A percentile compares a stretch with the other conserved stretches of the same genome.
phyloP scores from a whole-genome alignment of 345 rosid genomes.

The Citrus medica region DNA sequence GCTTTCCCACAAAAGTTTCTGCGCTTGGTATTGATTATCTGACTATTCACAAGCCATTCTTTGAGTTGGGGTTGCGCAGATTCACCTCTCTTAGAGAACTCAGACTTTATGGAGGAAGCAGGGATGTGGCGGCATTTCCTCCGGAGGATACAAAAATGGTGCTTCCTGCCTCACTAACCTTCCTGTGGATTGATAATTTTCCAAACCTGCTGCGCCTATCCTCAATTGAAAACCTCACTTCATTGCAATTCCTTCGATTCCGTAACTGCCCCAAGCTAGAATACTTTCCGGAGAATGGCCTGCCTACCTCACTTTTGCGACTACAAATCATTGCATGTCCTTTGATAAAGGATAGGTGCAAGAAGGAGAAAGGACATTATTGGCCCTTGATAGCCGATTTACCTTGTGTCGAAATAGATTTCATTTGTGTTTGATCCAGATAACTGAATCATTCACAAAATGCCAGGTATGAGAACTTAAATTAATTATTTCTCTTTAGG shows the following conservation, averaged over 20 bases:
- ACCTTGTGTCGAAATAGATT: not conserved
- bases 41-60: not conserved
- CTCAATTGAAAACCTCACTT: conserved; percentile 11
- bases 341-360: conserved; percentile 13
- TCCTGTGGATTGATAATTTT: not conserved
- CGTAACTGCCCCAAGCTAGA: conserved; percentile 11
- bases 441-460: not conserved
- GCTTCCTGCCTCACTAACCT: not conserved
- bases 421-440: not conserved
- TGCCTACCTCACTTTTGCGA: conserved; percentile 9
- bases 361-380: not conserved
- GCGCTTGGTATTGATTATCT: conserved; percentile 3
- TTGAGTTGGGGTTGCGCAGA: not conserved
- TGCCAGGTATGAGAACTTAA: not conserved
- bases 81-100: not conserved
- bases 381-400: conserved; percentile 14
- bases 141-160: not conserved
- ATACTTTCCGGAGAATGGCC: conserved; percentile 9
- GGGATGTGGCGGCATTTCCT: not conserved
- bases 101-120: not conserved
- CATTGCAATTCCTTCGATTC: conserved; percentile 7
- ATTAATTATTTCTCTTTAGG: no score
- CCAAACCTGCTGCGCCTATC: not conserved
- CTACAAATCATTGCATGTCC: conserved; percentile 15
- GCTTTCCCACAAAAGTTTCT: conserved; percentile 14